Base-by-base conservation (phyloP, 768 basidiomycete genomes). In the Boletus rufocinnamomeus region DNA sequence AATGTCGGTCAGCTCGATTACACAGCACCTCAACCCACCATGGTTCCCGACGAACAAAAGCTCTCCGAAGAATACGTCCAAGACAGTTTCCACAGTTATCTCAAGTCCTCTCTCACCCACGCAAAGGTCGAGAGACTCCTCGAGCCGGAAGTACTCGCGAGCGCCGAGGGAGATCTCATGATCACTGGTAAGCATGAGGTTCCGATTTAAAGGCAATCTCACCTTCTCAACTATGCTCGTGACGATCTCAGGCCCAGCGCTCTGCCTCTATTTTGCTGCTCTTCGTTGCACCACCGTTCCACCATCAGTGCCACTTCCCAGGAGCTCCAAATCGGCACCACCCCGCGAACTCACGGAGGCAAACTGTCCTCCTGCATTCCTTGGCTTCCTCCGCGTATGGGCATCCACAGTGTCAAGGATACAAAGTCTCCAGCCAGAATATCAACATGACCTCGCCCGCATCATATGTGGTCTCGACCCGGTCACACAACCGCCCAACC, bases 191-290 rank as follows among this genome's bases (percentile, higher is more conserved):
- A 60, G 79, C 62, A n/a, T 23, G 13, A 37, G 44, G 57, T 57
- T 13, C 25, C 16, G 40, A 35, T 10, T 23, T 2, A 11, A 49
- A 7, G 40, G n/a, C 30, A 21, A 19, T 7, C 52, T 52, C 38
- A 16, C 34, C 21, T 47, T 17, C 23, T 47, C 7, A 52, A 47
- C 34, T 10, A 56, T 25, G 10, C 25, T 43, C 51, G 17, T 52
- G 14, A 25, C 40, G 17, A 19, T 16, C 23, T 52, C 16, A 86
- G 91, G 91, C 0, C 92, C 92, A 16, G 89, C 92, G 0, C 76
- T 95, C 16, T 91, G 88, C 60, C 79, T 95, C 0, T 94, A 90
- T 73, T 95, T 93, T 72, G 89, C 90, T 0, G 91, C 93, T 0
- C 76, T 94, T 7, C 79, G 90, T 27, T 87, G 82, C 32, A 87